Evolutionary conservation across 441 rosid genomes (phyloP).

Genomic region (Kokia cookei): DNA sequence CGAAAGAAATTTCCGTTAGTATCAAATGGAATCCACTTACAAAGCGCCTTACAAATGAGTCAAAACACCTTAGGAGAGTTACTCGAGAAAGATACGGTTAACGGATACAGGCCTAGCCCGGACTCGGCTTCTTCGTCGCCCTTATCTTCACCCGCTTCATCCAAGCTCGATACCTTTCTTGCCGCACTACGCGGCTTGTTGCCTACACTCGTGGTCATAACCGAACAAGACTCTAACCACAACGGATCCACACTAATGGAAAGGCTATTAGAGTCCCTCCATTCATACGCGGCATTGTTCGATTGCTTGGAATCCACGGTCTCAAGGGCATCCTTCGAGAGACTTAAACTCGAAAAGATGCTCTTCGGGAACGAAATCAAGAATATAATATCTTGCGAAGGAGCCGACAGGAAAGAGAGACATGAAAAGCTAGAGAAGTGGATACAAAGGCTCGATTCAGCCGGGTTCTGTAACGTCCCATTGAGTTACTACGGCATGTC

Average conservation of each 20-base stretch:
- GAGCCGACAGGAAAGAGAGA: background rate
- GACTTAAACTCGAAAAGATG: slow-evolving; percentile 29
- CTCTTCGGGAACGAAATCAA: background rate
- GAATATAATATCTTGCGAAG: background rate
- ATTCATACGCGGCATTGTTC: slow-evolving; percentile 58
- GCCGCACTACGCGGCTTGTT: slow-evolving; percentile 40
- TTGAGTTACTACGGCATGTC: background rate
- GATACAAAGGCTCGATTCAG: background rate
- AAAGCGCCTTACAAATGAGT: slow-evolving; percentile 34
- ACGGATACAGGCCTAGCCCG: slow-evolving; percentile 51
- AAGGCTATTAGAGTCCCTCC: slow-evolving; percentile 48
- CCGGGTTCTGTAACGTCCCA: background rate
- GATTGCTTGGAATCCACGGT: slow-evolving; percentile 57
- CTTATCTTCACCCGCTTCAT: slow-evolving; percentile 20
- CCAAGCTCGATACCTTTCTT: slow-evolving; percentile 42
- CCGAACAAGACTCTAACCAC: slow-evolving; percentile 56
- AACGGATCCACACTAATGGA: slow-evolving; percentile 52
- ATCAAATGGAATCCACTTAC: slow-evolving; percentile 35
- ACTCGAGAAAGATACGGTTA: slow-evolving; percentile 50
- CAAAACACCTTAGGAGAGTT: slow-evolving; percentile 44
- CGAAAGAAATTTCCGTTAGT: slow-evolving; percentile 29
- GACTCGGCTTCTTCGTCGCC: slow-evolving; percentile 69
- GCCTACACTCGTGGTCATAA: slow-evolving; percentile 52
- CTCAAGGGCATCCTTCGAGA: slow-evolving; percentile 43
- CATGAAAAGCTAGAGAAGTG: background rate